Conservation (phyloP, 2,329 filamentous ascomycete genomes). For the Coniochaeta ligniaria region DNA sequence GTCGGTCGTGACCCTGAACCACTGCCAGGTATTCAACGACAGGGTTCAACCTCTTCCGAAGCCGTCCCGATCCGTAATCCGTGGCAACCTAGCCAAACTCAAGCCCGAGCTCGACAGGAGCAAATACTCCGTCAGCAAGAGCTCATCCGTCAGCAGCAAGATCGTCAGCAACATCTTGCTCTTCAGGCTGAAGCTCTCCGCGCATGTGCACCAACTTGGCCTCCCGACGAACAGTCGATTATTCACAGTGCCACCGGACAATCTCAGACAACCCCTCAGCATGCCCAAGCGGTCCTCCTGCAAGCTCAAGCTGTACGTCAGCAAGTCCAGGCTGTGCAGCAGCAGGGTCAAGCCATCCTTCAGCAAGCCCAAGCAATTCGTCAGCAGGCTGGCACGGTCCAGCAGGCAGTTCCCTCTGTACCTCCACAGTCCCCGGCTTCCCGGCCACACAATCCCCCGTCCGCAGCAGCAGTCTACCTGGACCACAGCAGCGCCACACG, state of each 20-base stretch:
- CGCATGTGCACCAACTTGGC: not conserved
- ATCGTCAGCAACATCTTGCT: not conserved
- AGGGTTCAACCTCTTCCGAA: not conserved
- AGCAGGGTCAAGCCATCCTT: not conserved
- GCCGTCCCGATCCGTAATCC: not conserved
- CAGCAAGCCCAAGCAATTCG: not conserved
- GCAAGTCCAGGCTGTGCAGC: not conserved
- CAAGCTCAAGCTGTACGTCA: not conserved
- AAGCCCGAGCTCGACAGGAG: not conserved
- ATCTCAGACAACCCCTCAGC: not conserved
- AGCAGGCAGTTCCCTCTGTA: not conserved
- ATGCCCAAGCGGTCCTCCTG: not conserved
- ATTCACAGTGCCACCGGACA: not conserved
- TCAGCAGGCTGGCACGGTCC: too few species aligned
- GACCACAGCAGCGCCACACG: constrained; percentile 31
- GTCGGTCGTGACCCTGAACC: not conserved
- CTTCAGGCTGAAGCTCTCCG: not conserved
- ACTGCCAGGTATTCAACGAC: not conserved
- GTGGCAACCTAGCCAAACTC: not conserved
- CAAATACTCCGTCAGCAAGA: not conserved
- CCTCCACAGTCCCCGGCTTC: not conserved
- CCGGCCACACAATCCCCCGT: not conserved
- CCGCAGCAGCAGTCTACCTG: not conserved
- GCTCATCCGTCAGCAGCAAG: not conserved
- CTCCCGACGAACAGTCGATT: not conserved